Evolutionary conservation across 2,329 filamentous ascomycete genomes (phyloP), one percentile per base, ranked within the genome.

Genomic region (Pyrenochaeta sp.): DNA sequence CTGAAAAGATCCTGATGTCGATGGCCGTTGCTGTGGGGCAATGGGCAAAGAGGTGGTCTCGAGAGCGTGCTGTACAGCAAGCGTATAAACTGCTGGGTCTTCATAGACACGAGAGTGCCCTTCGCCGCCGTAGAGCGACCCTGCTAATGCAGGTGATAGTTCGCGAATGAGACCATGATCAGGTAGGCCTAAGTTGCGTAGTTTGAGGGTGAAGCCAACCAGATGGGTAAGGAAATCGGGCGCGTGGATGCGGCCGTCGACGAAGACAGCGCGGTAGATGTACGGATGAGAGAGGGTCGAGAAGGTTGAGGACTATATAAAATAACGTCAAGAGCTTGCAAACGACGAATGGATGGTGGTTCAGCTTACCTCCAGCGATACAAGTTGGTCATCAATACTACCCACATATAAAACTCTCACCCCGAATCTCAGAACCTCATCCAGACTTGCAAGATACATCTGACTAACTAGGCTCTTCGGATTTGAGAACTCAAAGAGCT

Each of bases 321-420:
- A 52, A 41, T n/a, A 18, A 7, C 35, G 11, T n/a, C n/a, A n/a
- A n/a, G n/a, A 1, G 30, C 10, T 4, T 11, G 27, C 36, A 15
- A 18, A 4, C 15, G 10, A 43, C 7, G n/a, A 2, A n/a, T 36
- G 15, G 9, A 6, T 20, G 17, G 23, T 21, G 15, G 29, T 29
- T 10, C 11, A 18, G 67, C 79, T 70, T 75, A 90, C 89, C 82
- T 97, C 94, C 71, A 99, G 81, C 3, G 93, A 94, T 12, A 99
- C 93, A 2, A 99, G 82, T 75, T 99, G 95, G 75, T 99, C 95
- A 73, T 99, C 95, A 45, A 99, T 96, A 75, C 93, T 97, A 48
- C 94, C 94, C 54, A 96, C 84, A 72, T 93, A 97, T 0, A 92
- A 90, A 43, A 98, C 86, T 35, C 91, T 86, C 12, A 91, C 91